Conservation (phyloP, 148 eudicot genomes). For the Fagopyrum tataricum region DNA sequence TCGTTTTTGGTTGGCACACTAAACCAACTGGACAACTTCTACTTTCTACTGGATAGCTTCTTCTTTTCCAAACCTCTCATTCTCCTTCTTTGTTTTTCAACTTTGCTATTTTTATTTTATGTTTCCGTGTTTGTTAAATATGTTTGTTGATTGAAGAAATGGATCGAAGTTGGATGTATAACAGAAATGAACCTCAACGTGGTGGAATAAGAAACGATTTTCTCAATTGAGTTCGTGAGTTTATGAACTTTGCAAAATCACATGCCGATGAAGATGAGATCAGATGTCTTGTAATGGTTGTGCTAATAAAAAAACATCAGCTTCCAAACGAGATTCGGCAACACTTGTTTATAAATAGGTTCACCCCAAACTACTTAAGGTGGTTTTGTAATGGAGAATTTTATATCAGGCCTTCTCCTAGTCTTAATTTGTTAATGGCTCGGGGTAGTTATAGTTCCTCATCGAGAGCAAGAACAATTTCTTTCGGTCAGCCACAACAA, state of each 20-base stretch:
- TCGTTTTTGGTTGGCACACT: too few relatives aligned
- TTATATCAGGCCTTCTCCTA: not conserved
- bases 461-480: not conserved
- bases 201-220: not conserved
- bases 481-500: not conserved
- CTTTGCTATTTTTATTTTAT: too few relatives aligned
- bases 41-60: too few relatives aligned
- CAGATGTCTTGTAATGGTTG: not conserved
- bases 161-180: conserved; percentile 10
- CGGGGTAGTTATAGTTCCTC: not conserved
- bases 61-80: too few relatives aligned
- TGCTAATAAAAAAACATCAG: not conserved
- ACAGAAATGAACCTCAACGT: not conserved
- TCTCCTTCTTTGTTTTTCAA: too few relatives aligned
- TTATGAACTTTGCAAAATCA: not conserved
- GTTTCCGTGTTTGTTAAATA: not conserved
- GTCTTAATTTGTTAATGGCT: not conserved
- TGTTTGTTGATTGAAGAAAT: not conserved
- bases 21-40: too few relatives aligned
- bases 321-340: not conserved
- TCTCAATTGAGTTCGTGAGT: not conserved
- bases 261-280: not conserved
- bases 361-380: not conserved
- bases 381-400: not conserved
- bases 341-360: not conserved